Percentiles rank a stretch among this genome's conserved stretches.
Conservation (phyloP, 2,329 filamentous ascomycete species). For the Xylariomycetidae sp. region DNA sequence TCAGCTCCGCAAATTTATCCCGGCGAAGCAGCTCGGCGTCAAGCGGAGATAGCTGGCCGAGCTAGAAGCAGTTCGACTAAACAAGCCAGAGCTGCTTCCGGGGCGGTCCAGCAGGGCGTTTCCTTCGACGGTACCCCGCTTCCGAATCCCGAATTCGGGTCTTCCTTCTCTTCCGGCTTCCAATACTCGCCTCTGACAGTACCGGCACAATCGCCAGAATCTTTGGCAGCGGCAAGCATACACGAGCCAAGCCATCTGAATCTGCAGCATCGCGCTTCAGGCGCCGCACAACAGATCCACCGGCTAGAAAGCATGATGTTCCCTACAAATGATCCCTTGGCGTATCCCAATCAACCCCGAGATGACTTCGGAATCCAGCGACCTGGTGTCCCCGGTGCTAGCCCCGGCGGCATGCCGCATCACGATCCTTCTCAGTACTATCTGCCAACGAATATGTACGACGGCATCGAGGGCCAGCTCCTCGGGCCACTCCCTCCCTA, state of each 20-base stretch:
- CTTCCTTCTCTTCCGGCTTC: conserved; percentile 16
- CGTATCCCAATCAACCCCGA: conserved; percentile 71
- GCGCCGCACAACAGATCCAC: conserved; percentile 45
- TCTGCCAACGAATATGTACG: conserved; percentile 47
- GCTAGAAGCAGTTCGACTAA: conserved; percentile 14
- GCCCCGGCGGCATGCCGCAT: conserved; percentile 24
- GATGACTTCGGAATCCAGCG: conserved; percentile 46
- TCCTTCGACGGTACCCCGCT: conserved; percentile 8
- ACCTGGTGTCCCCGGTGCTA: conserved; percentile 23
- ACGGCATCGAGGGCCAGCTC: conserved; percentile 68
- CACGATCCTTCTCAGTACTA: conserved; percentile 40
- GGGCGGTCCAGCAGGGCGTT: conserved; percentile 10
- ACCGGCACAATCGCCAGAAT: conserved; percentile 19
- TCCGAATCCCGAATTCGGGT: conserved; percentile 14
- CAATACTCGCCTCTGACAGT: conserved; percentile 20
- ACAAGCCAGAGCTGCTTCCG: conserved; percentile 15
- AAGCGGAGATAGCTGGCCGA: conserved; percentile 10
- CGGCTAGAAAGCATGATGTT: conserved; percentile 78
- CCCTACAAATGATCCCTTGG: conserved; percentile 69
- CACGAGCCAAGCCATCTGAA: conserved; percentile 24
- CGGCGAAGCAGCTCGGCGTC: conserved; percentile 14
- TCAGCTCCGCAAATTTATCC: conserved; percentile 22
- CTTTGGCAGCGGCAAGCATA: conserved; percentile 17
- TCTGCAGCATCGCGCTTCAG: conserved; percentile 16
- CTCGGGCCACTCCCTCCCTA: conserved; percentile 67